These are phyloP conservation scores for Trichoderma lentiforme DNA, from an alignment of 2,329 filamentous ascomycete genomes.

Conservation along the genomic window DNA sequence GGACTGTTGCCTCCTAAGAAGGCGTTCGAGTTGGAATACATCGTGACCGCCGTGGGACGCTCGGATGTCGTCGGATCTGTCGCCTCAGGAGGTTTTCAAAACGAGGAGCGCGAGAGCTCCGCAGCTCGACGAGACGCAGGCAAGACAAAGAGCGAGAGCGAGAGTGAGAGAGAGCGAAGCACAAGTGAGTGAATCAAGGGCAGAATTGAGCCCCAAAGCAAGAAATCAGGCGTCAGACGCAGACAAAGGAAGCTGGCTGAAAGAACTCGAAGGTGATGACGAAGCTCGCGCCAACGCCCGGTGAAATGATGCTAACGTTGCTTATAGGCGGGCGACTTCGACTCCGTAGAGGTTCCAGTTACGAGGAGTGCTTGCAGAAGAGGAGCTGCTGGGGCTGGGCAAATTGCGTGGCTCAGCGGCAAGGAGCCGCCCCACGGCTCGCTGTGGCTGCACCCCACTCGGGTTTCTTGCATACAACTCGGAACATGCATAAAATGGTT, in stretches of 20 bases:
- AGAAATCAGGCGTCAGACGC: constrained; percentile 13
- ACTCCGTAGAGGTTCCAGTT: constrained; percentile 2
- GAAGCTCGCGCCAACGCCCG: constrained; percentile 20
- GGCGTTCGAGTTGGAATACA: constrained; percentile 89
- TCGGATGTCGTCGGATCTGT: neutral
- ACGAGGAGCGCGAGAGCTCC: constrained; percentile 27
- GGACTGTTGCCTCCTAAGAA: constrained; percentile 77
- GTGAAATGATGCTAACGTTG: constrained; percentile 10
- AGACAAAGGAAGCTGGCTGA: constrained; percentile 6
- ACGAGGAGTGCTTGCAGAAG: constrained; percentile 7
- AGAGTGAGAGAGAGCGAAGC: neutral
- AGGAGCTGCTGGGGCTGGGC: constrained; percentile 16
- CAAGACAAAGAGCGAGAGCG: neutral
- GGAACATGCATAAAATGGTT: constrained; percentile 2
- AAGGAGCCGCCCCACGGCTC: neutral
- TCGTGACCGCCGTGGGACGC: constrained; percentile 38
- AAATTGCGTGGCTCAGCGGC: constrained; percentile 21
- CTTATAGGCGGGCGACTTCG: neutral
- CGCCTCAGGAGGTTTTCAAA: constrained; percentile 7
- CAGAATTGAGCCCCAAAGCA: constrained; percentile 1
- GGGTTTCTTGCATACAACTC: neutral
- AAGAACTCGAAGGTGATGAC: constrained; percentile 17
- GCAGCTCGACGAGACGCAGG: constrained; percentile 19
- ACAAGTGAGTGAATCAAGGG: neutral
- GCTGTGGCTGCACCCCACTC: constrained; percentile 15